Conservation (phyloP, 495 filamentous ascomycete genomes). For the Cercophora sp. region DNA sequence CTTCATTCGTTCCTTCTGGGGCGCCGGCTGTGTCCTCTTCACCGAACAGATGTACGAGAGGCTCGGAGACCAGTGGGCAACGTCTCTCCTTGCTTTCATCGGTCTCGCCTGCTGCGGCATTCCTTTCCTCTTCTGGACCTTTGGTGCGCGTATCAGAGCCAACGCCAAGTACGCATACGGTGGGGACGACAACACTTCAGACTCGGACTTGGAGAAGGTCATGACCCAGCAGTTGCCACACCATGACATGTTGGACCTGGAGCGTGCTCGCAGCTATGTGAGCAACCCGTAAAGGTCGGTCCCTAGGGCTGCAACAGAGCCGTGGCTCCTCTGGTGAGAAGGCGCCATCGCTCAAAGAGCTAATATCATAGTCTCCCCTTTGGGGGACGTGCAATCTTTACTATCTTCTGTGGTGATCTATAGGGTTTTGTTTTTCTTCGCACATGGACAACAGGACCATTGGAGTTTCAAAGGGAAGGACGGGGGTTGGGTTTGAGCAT, state of each 20-base stretch:
- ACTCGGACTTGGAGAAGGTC: constrained; percentile 21
- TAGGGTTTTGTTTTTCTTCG: too few relatives aligned
- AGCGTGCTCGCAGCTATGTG: constrained; percentile 40
- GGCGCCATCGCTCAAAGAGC: too few relatives aligned
- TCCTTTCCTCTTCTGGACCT: constrained; percentile 72
- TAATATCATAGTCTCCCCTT: not conserved
- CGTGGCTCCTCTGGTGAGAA: not conserved
- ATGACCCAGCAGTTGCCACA: constrained; percentile 22
- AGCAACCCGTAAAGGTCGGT: constrained; percentile 35
- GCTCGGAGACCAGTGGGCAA: constrained; percentile 73
- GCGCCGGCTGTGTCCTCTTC: constrained; percentile 70
- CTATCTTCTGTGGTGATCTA: too few relatives aligned
- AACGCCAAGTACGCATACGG: constrained; percentile 63
- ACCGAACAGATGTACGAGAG: constrained; percentile 75
- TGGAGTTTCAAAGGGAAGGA: too few relatives aligned
- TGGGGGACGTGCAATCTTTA: not conserved
- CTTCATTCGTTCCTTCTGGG: constrained; percentile 74
- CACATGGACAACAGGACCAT: too few relatives aligned
- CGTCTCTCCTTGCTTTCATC: constrained; percentile 64
- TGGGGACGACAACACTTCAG: constrained; percentile 32
- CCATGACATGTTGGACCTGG: constrained; percentile 31
- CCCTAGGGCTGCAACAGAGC: not conserved
- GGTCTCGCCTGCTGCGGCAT: constrained; percentile 70
- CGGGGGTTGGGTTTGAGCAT: too few relatives aligned
- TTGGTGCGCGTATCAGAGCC: constrained; percentile 62